Evolutionary conservation across 1,284 basidiomycete genomes (phyloP), one percentile per base, ranked within the genome.

Genomic region (Austroboletus novae-zelandiae): DNA sequence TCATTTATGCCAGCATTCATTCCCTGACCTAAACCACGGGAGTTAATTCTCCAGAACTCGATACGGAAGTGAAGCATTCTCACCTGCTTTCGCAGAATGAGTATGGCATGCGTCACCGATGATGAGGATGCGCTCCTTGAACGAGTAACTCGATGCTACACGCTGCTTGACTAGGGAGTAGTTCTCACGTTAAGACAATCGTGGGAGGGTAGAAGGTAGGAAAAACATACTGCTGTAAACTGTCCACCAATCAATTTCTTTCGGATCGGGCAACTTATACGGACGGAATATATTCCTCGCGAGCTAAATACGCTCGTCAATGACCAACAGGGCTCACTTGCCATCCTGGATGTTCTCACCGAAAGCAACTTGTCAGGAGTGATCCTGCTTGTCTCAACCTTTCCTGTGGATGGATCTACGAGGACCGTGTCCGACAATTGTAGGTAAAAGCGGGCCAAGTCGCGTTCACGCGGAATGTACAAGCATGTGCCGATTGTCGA

Each of bases 61-160:
- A 29, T 25, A 1, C 20, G 13, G 30, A 37, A 27, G 9, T 29
- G 34, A 9, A 9, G 18, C 11, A 46, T 53, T 27, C 53, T 43
- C 23, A 75, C 86, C 79, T 72, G 80, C 68, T 73, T 83, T 91
- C 1, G 90, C 89, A 0, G 86, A 89, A 68, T 92, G 89, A 0
- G 90, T 92, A 62, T 92, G 90, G 60, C 83, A 89, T 1, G 84
- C 86, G 68, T 89, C 86, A 1, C 88, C 88, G 0, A 82, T 85
- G 53, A 91, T 90, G 66, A 91, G 91, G 2, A 91, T 76, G 1
- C 89, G 79, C 23, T 90, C 79, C 20, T 81, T 65, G 2, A 80
- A 71, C 4, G 84, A 83, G 65, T 80, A 91, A 14, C 71, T 71
- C 2, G 83, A 79, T 2, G 88, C 87, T 3, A 91, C 83, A 7